Conservation (phyloP, 345 rosid genomes). For the Erucastrum elatum region DNA sequence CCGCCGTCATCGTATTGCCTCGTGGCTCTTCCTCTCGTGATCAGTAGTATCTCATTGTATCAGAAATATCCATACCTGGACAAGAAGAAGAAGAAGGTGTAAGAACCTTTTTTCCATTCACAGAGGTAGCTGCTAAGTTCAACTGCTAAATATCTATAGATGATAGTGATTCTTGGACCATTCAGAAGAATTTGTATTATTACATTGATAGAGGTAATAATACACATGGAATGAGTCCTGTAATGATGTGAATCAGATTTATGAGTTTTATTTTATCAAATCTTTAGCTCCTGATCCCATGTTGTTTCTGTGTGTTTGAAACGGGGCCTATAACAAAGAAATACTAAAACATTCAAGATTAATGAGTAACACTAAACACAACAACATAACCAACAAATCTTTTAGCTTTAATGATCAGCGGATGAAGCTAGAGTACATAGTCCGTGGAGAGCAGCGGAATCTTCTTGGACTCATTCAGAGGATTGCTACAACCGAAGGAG, state of each 20-base stretch:
- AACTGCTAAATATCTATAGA: constrained; percentile 25
- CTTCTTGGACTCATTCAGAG: constrained; percentile 52
- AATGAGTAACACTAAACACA: too few species aligned
- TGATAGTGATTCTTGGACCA: constrained; percentile 31
- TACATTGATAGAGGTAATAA: constrained; percentile 14
- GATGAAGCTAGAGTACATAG: constrained; percentile 76
- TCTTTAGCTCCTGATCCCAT: background rate
- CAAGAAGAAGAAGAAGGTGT: constrained; percentile 76
- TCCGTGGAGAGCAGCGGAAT: constrained; percentile 72
- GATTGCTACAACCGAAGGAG: constrained; percentile 62
- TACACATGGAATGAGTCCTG: constrained; percentile 25
- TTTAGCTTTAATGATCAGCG: constrained; percentile 29
- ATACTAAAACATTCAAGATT: too few species aligned
- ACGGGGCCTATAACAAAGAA: too few species aligned
- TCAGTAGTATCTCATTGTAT: constrained; percentile 80
- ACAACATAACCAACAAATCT: too few species aligned
- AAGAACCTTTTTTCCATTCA: background rate
- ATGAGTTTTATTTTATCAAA: constrained; percentile 1
- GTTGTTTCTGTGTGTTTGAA: background rate
- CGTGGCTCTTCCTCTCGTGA: constrained; percentile 78
- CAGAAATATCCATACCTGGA: constrained; percentile 77
- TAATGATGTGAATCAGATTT: background rate
- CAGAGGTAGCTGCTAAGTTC: constrained; percentile 15
- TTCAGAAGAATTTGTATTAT: constrained; percentile 14
- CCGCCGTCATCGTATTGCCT: constrained; percentile 78